Percentiles rank a stretch among this genome's conserved stretches.
These are phyloP conservation scores for Escovopsis weberi DNA, from an alignment of 2,329 filamentous ascomycete genomes.

Conservation along the genomic window DNA sequence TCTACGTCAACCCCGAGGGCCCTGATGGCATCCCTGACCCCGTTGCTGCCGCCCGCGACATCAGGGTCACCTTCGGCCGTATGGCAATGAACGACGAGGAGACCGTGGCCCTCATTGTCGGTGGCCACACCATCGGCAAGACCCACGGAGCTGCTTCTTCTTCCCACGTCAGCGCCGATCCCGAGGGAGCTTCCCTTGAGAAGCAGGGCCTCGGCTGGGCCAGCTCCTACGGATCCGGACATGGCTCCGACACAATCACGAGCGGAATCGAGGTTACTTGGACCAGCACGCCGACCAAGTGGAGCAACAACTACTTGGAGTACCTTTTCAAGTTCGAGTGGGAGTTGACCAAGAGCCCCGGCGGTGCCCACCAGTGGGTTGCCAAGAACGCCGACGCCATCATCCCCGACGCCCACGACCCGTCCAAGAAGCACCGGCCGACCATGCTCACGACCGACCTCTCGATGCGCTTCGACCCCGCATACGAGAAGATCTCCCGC, in stretches of 20 bases:
- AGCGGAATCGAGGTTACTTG: conserved; percentile 67
- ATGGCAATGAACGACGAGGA: conserved; percentile 80
- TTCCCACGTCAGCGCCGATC: conserved; percentile 52
- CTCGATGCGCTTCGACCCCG: conserved; percentile 54
- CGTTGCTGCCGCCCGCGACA: conserved; percentile 53
- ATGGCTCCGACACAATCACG: conserved; percentile 60
- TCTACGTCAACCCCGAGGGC: conserved; percentile 72
- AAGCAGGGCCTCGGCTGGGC: conserved; percentile 60
- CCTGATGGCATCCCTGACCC: conserved; percentile 60
- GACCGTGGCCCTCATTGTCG: conserved; percentile 65
- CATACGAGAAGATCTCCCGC: conserved; percentile 62
- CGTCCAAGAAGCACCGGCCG: conserved; percentile 58
- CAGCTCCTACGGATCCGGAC: conserved; percentile 49
- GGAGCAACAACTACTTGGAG: conserved; percentile 60
- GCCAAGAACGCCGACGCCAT: conserved; percentile 52
- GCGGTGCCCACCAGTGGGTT: conserved; percentile 63
- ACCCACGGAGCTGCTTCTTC: conserved; percentile 57
- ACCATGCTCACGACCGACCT: conserved; percentile 66
- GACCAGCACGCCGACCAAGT: conserved; percentile 63
- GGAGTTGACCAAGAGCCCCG: conserved; percentile 62
- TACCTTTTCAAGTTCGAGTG: conserved; percentile 69
- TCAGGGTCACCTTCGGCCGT: conserved; percentile 58
- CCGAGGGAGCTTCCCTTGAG: conserved; percentile 48
- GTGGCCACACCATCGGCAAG: conserved; percentile 69
- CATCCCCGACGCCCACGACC: conserved; percentile 58